Evolutionary conservation across 352 stramenopile species (phyloP).

Genomic region (Salisapilia sapeloensis): DNA sequence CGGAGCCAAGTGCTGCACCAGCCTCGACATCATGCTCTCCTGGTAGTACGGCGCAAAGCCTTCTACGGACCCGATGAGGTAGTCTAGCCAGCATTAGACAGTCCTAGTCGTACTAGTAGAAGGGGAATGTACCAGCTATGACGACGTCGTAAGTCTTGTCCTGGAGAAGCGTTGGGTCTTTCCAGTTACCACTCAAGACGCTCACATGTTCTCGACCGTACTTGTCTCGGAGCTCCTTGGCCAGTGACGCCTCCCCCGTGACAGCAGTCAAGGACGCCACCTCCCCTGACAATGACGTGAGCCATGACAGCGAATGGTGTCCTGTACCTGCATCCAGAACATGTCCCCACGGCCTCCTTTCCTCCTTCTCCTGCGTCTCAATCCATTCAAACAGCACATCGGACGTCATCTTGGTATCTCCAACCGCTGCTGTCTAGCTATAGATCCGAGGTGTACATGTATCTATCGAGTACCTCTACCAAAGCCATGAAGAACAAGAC

Average conservation of each 20-base stretch:
- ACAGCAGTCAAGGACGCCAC: slow-evolving; percentile 30
- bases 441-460: neutral
- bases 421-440: slow-evolving; percentile 2
- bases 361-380: slow-evolving; percentile 29
- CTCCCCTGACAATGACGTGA: slow-evolving; percentile 28
- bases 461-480: too few relatives aligned
- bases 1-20: slow-evolving; percentile 55
- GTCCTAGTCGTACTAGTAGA: neutral
- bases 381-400: slow-evolving; percentile 62
- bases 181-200: slow-evolving; percentile 57
- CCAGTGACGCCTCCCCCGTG: slow-evolving; percentile 44
- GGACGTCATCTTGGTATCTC: slow-evolving; percentile 24
- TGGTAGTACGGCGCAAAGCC: slow-evolving; percentile 85
- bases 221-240: slow-evolving; percentile 14
- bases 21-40: slow-evolving; percentile 60
- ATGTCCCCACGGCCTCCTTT: slow-evolving; percentile 17
- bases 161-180: slow-evolving; percentile 39
- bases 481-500: too few relatives aligned
- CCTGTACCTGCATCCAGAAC: slow-evolving; percentile 85
- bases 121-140: slow-evolving; percentile 16
- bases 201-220: slow-evolving; percentile 6
- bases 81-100: slow-evolving; percentile 38
- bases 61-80: slow-evolving; percentile 86
- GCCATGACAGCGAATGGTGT: slow-evolving; percentile 79
- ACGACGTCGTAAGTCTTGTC: slow-evolving; percentile 60